These are phyloP conservation scores for Tarenaya hassleriana DNA, from an alignment of 345 rosid genomes.

Conservation along the genomic window DNA sequence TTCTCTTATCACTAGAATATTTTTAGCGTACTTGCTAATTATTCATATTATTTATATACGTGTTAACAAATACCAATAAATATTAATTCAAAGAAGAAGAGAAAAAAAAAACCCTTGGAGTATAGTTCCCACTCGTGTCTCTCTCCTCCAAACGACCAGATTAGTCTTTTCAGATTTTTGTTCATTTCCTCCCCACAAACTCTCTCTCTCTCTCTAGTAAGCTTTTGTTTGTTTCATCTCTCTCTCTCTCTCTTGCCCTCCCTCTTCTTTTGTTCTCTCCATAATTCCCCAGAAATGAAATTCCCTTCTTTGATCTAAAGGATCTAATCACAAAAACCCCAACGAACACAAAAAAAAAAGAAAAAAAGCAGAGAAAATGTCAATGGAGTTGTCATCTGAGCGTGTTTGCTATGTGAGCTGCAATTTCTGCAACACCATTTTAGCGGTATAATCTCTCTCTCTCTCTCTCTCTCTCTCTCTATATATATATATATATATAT, in stretches of 20 bases:
- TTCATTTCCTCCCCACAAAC: conserved; percentile 25
- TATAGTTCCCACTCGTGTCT: conserved; percentile 32
- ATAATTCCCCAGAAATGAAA: conserved; percentile 25
- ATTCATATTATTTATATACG: too few species aligned
- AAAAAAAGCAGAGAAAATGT: too few species aligned
- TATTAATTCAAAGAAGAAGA: conserved; percentile 11
- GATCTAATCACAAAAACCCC: neutral
- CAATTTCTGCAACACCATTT: conserved; percentile 95
- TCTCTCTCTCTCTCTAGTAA: conserved; percentile 28
- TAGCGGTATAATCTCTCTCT: conserved; percentile 60
- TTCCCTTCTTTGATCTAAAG: conserved; percentile 25
- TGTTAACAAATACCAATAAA: too few species aligned
- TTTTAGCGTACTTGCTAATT: too few species aligned
- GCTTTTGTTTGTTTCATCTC: too few species aligned
- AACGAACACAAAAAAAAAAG: too few species aligned
- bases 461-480: conserved; percentile 19
- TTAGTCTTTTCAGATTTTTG: conserved; percentile 37
- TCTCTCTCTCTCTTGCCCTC: conserved; percentile 22
- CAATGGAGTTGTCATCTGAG: conserved; percentile 65
- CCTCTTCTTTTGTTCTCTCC: conserved; percentile 25
- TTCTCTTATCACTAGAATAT: too few species aligned
- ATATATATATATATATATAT: too few species aligned
- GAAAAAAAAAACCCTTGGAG: conserved; percentile 22
- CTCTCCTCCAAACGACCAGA: conserved; percentile 26
- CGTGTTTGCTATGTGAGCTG: conserved; percentile 93